Base-by-base conservation (phyloP, 78 protist species). In the Blattamonas nauphoetae region DNA sequence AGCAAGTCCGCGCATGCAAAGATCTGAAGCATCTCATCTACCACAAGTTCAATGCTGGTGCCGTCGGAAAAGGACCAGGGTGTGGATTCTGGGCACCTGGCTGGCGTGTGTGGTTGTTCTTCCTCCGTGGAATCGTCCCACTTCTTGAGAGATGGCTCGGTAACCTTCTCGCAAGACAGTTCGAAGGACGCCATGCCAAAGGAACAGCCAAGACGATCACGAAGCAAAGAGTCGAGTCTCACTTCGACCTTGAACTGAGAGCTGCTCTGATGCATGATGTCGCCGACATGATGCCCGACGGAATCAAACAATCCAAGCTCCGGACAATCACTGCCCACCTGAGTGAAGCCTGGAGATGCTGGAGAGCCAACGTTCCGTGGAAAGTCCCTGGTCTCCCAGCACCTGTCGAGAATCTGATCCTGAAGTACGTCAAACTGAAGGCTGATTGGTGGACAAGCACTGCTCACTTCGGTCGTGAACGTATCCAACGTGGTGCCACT, bases 351-450 rank as follows among this genome's bases (percentile, higher is more conserved):
- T 98, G 98, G 98, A 89, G 99, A 6, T 98, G 99, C 91, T 98
- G 98, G 98, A 99, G 97, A 92, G 99, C 99, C 41, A 97, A 98
- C 92, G 95, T 98, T 45, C 99, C 99, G n/a, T 98, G 99, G 99
- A 95, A 95, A 90, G 99, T 98, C 21, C 99, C 99, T 1, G 99
- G 99, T 43, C 81, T 99, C 89, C 99, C 99, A 29, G 90, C 85
- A 0, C 98, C 99, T 0, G 84, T 99, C 36, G 99, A 97, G 92
- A 96, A 95, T 88, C 92, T 98, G 97, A 97, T 99, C 21, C 87
- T 95, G 33, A 94, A 99, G 45, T 99, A 95, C 89, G 99, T 98
- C 79, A 97, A 97, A 92, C 36, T 85, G 84, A 98, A 97, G 94
- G 99, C 99, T 3, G 99, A 99, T 88, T 96, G 99, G 99, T 99